Evolutionary conservation across 1,284 basidiomycete genomes (phyloP), one percentile per base, ranked within the genome.

Genomic region (Papiliotrema laurentii): DNA sequence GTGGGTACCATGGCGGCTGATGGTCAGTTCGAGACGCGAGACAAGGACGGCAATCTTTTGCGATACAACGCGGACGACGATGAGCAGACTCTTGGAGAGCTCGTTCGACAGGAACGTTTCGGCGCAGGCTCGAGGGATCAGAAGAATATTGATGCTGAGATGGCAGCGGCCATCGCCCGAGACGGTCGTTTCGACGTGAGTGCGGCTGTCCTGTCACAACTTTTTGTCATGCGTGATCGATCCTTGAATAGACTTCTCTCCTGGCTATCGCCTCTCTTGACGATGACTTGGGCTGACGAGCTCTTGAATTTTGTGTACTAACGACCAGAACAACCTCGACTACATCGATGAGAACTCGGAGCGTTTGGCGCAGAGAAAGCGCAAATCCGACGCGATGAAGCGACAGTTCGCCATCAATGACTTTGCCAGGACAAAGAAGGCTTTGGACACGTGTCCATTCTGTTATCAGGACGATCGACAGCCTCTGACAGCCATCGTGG

Each of bases 301-400:
- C 7, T 36, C n/a, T n/a, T n/a, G n/a, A n/a, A n/a, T n/a, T n/a
- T n/a, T n/a, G n/a, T n/a, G n/a, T n/a, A n/a, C n/a, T n/a, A n/a
- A n/a, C n/a, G n/a, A n/a, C n/a, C n/a, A 89, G 83, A 84, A 86
- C 60, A 81, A 92, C 66, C 75, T 92, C 21, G 94, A 97, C 43
- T 97, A 97, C 63, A 86, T 97, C 58, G 96, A 99, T 59, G 93
- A 97, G 55, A 94, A 97, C 68, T 91, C 90, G 0, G 92, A 96
- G 62, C 85, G 83, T 57, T 80, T 98, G 0, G 91, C 89, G 27
- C 79, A 90, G 53, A 85, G 89, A 69, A 94, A 93, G 75, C 92
- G 96, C 87, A 87, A 91, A 52, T 84, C 84, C 11, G 96, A 97
- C 67, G 89, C 87, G 22, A 87, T 96, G 83, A 98, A 94, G 74